Base-by-base conservation (phyloP, 495 filamentous ascomycete species). In the Aspergillus baeticus region DNA sequence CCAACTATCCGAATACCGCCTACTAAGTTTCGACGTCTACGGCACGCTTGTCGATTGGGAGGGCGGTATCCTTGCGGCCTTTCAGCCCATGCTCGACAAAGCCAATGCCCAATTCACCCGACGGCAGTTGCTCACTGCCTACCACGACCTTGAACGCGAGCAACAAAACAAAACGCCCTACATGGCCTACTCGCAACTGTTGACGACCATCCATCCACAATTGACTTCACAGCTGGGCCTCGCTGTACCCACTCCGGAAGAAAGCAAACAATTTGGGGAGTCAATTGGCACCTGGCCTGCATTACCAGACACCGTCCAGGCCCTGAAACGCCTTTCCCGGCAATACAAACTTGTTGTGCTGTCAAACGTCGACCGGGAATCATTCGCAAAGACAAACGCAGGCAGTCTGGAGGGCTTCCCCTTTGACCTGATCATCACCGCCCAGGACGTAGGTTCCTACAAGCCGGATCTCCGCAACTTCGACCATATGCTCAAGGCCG, bases 21-120 rank as follows among this genome's bases (percentile, higher is more conserved):
- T 85, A 51, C 82, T 91, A 29, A 76, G 72, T 64, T 94, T 95
- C 74, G 89, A 95, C 68, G 83, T 88, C 76, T 93, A 90, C 68
- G 87, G 89, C 67, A 95, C 90, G 0, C 79, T 92, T 20, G 84
- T 93, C 44, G 87, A 92, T 76, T 90, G 87, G 87, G 82, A 91
- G 66, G 54, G 45, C 5, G 76, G 76, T 31, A 74, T 80, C 21
- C 61, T 76, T 21, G 22, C 57, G 3, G 69, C 71, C 6, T 58
- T 81, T 10, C 57, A 66, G 23, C 79, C 82, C 1, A 65, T 79
- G 15, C 63, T 79, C 38, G 49, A 68, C 15, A 67, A 68, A 20
- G 69, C 77, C 10, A 73, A 73, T 55, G 70, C 41, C 18, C 2
- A 2, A 44, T 73, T 80, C 66, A 67, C 79, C 0, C 74, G 73